A percentile compares a stretch with the other conserved stretches of the same genome.
Evolutionary conservation across 257 asterid genomes (phyloP).

Genomic region (Solanum gracilifrons): DNA sequence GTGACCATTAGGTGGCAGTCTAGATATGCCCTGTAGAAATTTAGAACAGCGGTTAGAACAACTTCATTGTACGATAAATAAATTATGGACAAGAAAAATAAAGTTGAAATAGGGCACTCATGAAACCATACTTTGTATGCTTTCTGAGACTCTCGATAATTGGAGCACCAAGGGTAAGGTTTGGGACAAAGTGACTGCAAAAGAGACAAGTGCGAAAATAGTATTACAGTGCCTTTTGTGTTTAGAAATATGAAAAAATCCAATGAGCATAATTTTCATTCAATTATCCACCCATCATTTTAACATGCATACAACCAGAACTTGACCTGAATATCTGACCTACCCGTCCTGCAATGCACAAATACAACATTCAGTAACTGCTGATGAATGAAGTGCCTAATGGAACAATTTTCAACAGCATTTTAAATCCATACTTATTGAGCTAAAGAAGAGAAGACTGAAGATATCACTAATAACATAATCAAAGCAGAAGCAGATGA

Average conservation of each 20-base stretch:
- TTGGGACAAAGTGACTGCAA: conserved; percentile 84
- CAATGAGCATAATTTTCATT: not conserved
- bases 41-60: not conserved
- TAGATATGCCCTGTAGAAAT: conserved; percentile 58
- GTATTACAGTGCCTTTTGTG: not conserved
- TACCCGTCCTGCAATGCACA: conserved; percentile 86
- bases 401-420: not conserved
- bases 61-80: not conserved
- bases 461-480: not conserved
- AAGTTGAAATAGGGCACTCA: not conserved
- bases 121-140: conserved; percentile 53
- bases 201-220: not conserved
- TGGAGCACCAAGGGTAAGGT: conserved; percentile 89
- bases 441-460: not conserved
- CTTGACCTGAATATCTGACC: conserved; percentile 23
- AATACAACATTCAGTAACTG: not conserved
- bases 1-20: conserved; percentile 98
- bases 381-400: not conserved
- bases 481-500: not conserved
- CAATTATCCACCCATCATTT: conserved; percentile 1
- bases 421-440: not conserved
- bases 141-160: conserved; percentile 80
- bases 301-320: not conserved
- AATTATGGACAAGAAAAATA: not conserved
- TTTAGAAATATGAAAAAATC: not conserved